Percentiles rank a stretch among this genome's conserved stretches.
Evolutionary conservation across 495 filamentous ascomycete species (phyloP).

Genomic region (Aspergillus sclerotioniger): DNA sequence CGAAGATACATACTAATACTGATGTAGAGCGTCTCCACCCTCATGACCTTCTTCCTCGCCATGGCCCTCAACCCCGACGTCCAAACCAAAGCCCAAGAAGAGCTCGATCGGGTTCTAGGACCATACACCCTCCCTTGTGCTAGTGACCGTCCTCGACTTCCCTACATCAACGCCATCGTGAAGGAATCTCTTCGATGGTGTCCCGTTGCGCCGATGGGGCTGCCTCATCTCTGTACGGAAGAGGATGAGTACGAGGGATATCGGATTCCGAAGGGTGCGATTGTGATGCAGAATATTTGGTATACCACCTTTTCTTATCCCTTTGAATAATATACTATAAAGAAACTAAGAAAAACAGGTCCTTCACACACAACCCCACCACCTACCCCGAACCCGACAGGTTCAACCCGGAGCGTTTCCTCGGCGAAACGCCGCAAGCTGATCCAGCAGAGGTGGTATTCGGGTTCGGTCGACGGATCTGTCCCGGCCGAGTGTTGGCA

Average conservation of each 20-base stretch:
- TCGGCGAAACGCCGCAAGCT: constrained; percentile 22
- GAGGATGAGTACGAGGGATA: constrained; percentile 46
- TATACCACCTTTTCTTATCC: too few species aligned
- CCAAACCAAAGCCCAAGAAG: constrained; percentile 49
- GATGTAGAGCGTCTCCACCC: constrained; percentile 31
- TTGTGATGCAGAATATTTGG: constrained; percentile 40
- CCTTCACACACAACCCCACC: constrained; percentile 20
- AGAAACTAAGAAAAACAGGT: constrained; percentile 10
- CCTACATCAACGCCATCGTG: constrained; percentile 45
- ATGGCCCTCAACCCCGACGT: constrained; percentile 43
- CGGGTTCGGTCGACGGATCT: constrained; percentile 59
- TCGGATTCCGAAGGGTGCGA: constrained; percentile 44
- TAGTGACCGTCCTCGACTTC: constrained; percentile 32
- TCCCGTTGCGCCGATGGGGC: constrained; percentile 38
- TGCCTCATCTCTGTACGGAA: constrained; percentile 53
- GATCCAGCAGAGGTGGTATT: constrained; percentile 40
- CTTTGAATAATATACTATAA: background rate
- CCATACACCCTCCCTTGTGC: constrained; percentile 27
- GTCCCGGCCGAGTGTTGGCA: constrained; percentile 57
- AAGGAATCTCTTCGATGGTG: constrained; percentile 47
- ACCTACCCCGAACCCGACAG: constrained; percentile 18
- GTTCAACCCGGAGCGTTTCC: constrained; percentile 39
- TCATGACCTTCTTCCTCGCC: constrained; percentile 32
- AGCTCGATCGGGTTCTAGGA: constrained; percentile 54
- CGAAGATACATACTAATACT: constrained; percentile 2